These are phyloP conservation scores for Scheffersomyces illinoinensis DNA, from an alignment of 1,139 yeast genomes.

Conservation along the genomic window DNA sequence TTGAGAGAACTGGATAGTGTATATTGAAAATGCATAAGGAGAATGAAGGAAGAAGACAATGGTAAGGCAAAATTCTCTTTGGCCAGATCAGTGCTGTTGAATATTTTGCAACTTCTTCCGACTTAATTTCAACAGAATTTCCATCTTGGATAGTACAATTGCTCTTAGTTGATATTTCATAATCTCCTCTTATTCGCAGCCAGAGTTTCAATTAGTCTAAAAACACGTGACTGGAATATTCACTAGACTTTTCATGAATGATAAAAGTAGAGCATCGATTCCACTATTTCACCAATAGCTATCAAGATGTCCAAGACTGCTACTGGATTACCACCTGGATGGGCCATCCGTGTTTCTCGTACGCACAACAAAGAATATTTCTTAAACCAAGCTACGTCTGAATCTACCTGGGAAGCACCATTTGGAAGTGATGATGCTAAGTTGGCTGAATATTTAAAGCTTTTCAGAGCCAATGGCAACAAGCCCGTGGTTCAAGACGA, in stretches of 20 bases:
- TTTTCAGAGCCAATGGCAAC: constrained; percentile 51
- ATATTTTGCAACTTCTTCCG: background rate
- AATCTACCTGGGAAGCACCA: constrained; percentile 92
- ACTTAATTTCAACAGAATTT: background rate
- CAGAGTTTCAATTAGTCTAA: background rate
- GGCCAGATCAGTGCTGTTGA: background rate
- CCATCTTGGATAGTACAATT: background rate
- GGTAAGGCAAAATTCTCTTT: background rate
- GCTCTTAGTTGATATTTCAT: background rate
- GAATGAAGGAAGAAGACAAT: background rate
- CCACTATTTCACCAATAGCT: background rate
- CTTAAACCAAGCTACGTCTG: constrained; percentile 66
- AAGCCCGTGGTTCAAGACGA: constrained; percentile 59
- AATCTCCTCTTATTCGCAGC: background rate
- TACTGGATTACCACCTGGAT: constrained; percentile 83
- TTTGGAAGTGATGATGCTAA: constrained; percentile 69
- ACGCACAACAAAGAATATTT: constrained; percentile 85
- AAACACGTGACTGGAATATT: background rate
- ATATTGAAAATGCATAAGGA: background rate
- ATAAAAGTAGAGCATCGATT: background rate
- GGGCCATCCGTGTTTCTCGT: constrained; percentile 80
- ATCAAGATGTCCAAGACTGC: constrained; percentile 18
- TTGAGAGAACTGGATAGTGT: constrained; percentile 69
- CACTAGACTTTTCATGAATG: background rate
- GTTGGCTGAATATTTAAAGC: constrained; percentile 56